Conservation (phyloP, 176 grass and related monocot genomes). For the Aechmea fasciata region DNA sequence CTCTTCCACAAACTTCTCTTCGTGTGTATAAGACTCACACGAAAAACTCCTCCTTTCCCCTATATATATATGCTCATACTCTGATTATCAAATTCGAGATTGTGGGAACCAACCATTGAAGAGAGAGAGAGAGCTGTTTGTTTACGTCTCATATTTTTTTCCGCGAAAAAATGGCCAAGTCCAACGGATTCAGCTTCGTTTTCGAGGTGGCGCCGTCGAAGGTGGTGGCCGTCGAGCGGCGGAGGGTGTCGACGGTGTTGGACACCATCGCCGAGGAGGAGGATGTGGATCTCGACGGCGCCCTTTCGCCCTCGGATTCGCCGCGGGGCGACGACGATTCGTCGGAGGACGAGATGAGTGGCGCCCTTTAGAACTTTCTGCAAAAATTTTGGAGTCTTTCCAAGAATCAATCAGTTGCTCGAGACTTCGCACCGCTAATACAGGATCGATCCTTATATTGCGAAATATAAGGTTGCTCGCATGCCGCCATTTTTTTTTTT, state of each 20-base stretch:
- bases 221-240: constrained; percentile 25
- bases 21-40: not conserved
- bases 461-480: no score
- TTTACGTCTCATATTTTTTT: no score
- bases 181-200: constrained; percentile 8
- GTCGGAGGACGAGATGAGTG: not conserved
- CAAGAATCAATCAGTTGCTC: no score
- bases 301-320: not conserved
- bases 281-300: constrained; percentile 13
- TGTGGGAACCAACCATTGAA: not conserved
- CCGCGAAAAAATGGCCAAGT: not conserved
- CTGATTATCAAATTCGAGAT: no score
- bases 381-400: constrained; percentile 13
- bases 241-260: constrained; percentile 18
- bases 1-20: not conserved
- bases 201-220: constrained; percentile 30
- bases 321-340: not conserved
- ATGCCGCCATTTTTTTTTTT: no score
- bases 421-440: no score
- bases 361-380: not conserved
- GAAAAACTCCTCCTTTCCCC: no score
- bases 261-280: constrained; percentile 33
- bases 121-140: not conserved
- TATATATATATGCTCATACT: no score
- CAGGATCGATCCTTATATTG: no score